Percentiles rank a stretch among this genome's conserved stretches.
Conservation (phyloP, 2,329 filamentous ascomycete species). For the Davidsoniella eucalypti region DNA sequence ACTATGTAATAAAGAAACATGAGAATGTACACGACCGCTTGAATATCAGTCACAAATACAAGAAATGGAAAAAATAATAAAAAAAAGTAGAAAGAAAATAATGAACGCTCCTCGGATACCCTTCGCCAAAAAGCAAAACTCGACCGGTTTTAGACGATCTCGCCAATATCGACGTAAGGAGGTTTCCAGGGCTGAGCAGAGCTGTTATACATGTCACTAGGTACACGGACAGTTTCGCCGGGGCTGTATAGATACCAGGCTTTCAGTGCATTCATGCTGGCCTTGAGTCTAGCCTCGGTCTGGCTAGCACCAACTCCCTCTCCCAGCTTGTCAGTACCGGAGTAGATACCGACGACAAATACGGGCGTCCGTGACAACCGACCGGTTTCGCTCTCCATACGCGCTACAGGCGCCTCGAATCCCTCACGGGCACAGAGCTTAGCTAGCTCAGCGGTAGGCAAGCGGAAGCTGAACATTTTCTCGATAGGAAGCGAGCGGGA, state of each 20-base stretch:
- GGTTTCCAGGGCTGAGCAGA: conserved; percentile 48
- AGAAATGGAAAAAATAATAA: background rate
- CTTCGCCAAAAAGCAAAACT: background rate
- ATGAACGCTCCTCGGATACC: background rate
- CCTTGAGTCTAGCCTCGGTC: conserved; percentile 59
- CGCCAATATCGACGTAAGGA: conserved; percentile 52
- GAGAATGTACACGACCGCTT: conserved; percentile 12
- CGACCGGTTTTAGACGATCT: conserved; percentile 35
- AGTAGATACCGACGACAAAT: conserved; percentile 87
- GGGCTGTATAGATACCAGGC: conserved; percentile 95
- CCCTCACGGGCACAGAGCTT: conserved; percentile 75
- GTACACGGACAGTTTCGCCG: conserved; percentile 42
- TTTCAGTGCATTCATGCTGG: conserved; percentile 74
- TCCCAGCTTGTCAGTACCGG: conserved; percentile 76
- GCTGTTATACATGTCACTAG: conserved; percentile 51
- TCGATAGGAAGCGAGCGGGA: conserved; percentile 62
- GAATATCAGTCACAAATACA: conserved; percentile 4
- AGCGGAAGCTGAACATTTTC: conserved; percentile 65
- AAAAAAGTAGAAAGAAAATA: background rate
- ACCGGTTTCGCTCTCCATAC: conserved; percentile 82
- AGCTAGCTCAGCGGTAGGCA: conserved; percentile 69
- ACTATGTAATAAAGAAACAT: background rate
- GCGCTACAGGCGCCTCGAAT: conserved; percentile 73
- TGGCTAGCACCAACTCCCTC: conserved; percentile 73
- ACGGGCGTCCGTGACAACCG: conserved; percentile 72